These are phyloP conservation scores for Gorgonomyces haynaldii DNA, from an alignment of 192 early-diverging fungal genomes.

Conservation along the genomic window DNA sequence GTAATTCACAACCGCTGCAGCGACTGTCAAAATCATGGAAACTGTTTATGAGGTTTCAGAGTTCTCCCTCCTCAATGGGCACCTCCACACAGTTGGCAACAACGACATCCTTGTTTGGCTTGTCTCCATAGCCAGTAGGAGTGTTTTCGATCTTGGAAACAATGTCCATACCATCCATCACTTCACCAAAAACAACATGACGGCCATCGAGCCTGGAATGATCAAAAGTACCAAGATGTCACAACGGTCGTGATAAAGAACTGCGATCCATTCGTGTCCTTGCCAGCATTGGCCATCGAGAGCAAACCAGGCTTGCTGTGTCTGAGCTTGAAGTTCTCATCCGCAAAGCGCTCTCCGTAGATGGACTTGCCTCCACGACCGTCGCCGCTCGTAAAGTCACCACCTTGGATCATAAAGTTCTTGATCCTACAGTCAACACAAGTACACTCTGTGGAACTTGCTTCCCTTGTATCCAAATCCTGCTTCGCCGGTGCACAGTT, in stretches of 20 bases:
- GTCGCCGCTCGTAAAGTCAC: slow-evolving; percentile 79
- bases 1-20: too few species aligned
- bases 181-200: slow-evolving; percentile 48
- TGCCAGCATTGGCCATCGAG: slow-evolving; percentile 87
- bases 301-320: slow-evolving; percentile 53
- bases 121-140: slow-evolving; percentile 36
- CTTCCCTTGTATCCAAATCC: slow-evolving; percentile 84
- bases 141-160: slow-evolving; percentile 30
- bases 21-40: too few species aligned
- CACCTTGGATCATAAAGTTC: slow-evolving; percentile 75
- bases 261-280: slow-evolving; percentile 81
- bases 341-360: slow-evolving; percentile 76
- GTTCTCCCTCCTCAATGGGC: slow-evolving; percentile 18
- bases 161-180: slow-evolving; percentile 44
- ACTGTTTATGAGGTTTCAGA: background rate
- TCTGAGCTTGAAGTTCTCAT: slow-evolving; percentile 90
- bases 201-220: slow-evolving; percentile 45
- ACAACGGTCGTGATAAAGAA: slow-evolving; percentile 43
- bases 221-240: slow-evolving; percentile 1
- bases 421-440: slow-evolving; percentile 65
- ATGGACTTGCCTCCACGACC: slow-evolving; percentile 64
- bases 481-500: slow-evolving; percentile 35
- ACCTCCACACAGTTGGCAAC: slow-evolving; percentile 39
- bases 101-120: slow-evolving; percentile 34
- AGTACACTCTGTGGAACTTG: slow-evolving; percentile 57